Evolutionary conservation across 441 rosid species (phyloP), one percentile per base, ranked within the genome.

Genomic region (Kokia cookei): DNA sequence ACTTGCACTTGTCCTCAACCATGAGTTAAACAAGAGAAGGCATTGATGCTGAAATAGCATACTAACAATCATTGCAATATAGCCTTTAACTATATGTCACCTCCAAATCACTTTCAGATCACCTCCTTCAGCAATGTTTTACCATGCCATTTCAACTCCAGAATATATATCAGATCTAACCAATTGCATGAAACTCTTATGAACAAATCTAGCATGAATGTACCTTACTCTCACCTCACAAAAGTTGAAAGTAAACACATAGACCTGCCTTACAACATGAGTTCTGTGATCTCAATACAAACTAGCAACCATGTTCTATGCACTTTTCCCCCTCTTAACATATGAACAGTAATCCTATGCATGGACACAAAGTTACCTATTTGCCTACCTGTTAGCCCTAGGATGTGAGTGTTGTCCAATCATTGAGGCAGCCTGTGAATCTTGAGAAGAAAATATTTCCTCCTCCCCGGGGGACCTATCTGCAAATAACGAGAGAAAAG

Each of bases 361-460:
- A 19, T 0, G 66, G 68, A 29, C 64, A 11, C 27, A 72, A 45
- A 59, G 47, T 58, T 32, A 29, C 67, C 42, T 32, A 60, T 11
- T 8, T 54, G 27, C 74, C 67, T 68, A 93, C 99, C 99, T 90
- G 87, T 86, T 91, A 47, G 71, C 75, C 74, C 89, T 80, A 77
- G 81, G 77, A n/a, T 66, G 76, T 17, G 84, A 79, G 80, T 80
- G 87, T 24, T 84, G 91, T 78, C 96, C 84, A 53, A 62, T 75
- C 65, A 63, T 74, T 1, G 90, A 78, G 50, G 80, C 54, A 63
- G 72, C 71, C 78, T 74, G 75, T 27, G 84, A 54, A 37, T 79
- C 81, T 79, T 85, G 93, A 65, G 88, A 79, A 63, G 91, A 74
- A 78, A 79, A 82, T 62, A 75, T 77, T 76, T 87, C 98, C 17